These are phyloP conservation scores for Phyllosticta capitalensis DNA, from an alignment of 2,329 filamentous ascomycete species.

Conservation along the genomic window DNA sequence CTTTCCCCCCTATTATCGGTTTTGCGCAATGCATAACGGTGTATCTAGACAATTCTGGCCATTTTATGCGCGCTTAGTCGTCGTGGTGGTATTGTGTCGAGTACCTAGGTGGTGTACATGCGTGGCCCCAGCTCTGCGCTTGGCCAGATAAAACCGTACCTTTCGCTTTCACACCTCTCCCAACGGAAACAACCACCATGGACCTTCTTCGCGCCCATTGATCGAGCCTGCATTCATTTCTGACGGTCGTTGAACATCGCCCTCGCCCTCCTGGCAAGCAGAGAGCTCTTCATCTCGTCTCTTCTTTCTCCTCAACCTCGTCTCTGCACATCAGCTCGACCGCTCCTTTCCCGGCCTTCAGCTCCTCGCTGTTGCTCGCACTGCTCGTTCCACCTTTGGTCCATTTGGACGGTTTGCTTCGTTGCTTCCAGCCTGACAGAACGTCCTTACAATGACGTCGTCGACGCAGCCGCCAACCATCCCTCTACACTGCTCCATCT, in stretches of 20 bases:
- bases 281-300: neutral
- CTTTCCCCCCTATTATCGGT: too few relatives aligned
- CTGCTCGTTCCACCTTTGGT: constrained; percentile 17
- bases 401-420: constrained; percentile 9
- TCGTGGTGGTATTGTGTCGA: neutral
- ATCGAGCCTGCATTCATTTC: neutral
- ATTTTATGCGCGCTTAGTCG: too few relatives aligned
- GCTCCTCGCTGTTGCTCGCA: neutral
- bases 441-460: constrained; percentile 28
- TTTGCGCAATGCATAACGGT: too few relatives aligned
- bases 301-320: constrained; percentile 17
- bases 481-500: constrained; percentile 72
- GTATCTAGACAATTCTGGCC: too few relatives aligned
- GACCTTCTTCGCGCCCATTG: neutral
- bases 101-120: neutral
- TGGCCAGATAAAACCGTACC: neutral
- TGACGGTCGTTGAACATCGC: neutral
- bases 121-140: neutral
- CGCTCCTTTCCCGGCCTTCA: constrained; percentile 16
- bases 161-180: neutral
- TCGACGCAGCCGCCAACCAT: constrained; percentile 33
- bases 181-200: neutral
- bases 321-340: constrained; percentile 1
- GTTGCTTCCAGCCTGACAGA: constrained; percentile 18
- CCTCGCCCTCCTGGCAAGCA: neutral